Base-by-base conservation (phyloP, 192 early-diverging fungal species). In the Mortierella claussenii region DNA sequence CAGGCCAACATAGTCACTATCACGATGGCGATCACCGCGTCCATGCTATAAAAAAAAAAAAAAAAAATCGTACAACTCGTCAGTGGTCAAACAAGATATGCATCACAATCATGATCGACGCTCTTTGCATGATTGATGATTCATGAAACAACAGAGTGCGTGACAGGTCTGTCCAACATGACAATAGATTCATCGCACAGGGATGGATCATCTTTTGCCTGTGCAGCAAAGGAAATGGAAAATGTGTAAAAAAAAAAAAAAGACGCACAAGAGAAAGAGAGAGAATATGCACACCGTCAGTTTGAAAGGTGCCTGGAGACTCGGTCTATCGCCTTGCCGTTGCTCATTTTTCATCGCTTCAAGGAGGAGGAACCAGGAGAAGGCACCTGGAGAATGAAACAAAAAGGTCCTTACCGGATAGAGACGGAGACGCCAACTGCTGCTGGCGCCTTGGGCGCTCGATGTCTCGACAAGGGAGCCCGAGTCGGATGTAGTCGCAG, bases 1-100 rank as follows among this genome's bases (percentile, higher is more conserved):
- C 11, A 76, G 53, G 24, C 73, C 73, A 23, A 76, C 56, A 18
- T 67, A 76, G 17, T 76, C 73, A 20, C 73, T 67, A 7, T 76
- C 73, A 9, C 73, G 73, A 27, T 66, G 65, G 27, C 73, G 63
- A 62, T 76, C 73, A 34, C 73, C 73, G 23, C 73, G 73, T 18
- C 73, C 73, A 54, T 76, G 73, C 73, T 76, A 66, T 26, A 21
- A 42, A 51, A 17, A 40, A 40, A 21, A 6, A 44, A 37, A 40
- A 30, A 24, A 40, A 17, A 56, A 12, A n/a, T 13, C 2, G n/a
- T 12, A 27, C n/a, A n/a, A n/a, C n/a, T n/a, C n/a, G n/a, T n/a
- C n/a, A n/a, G n/a, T n/a, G n/a, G n/a, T n/a, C n/a, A n/a, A n/a
- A n/a, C n/a, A n/a, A n/a, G n/a, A n/a, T n/a, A n/a, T n/a, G n/a